Evolutionary conservation across 176 grass and related monocot species (phyloP).

Genomic region (Juncus inflexus): DNA sequence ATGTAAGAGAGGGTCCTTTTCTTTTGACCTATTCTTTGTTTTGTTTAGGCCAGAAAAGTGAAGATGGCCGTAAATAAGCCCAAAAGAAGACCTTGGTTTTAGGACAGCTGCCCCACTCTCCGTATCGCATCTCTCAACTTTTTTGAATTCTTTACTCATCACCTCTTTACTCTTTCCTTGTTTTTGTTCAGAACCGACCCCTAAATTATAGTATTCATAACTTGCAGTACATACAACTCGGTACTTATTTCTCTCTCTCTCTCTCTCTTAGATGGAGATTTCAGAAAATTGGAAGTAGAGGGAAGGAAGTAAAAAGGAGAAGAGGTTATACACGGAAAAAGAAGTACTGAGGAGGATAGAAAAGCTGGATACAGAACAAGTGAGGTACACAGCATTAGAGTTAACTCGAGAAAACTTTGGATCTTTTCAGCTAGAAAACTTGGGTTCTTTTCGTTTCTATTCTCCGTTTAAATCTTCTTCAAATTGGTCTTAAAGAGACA

Average conservation of each 20-base stretch:
- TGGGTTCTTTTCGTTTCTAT: slow-evolving; percentile 4
- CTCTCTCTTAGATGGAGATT: slow-evolving; percentile 16
- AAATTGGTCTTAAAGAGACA: slow-evolving; percentile 21
- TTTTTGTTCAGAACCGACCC: background rate
- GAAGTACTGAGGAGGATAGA: slow-evolving; percentile 1
- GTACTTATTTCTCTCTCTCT: slow-evolving; percentile 10
- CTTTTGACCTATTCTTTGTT: slow-evolving; percentile 22
- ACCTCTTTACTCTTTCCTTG: slow-evolving; percentile 8
- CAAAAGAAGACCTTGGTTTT: slow-evolving; percentile 1
- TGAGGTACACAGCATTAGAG: slow-evolving; percentile 7
- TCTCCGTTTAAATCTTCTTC: background rate
- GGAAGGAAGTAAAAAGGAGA: slow-evolving; percentile 18
- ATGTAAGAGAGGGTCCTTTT: slow-evolving; percentile 18
- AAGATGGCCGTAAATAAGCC: background rate
- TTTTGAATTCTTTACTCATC: slow-evolving; percentile 3
- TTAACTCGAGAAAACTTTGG: slow-evolving; percentile 10
- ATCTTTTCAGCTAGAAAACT: slow-evolving; percentile 4
- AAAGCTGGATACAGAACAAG: slow-evolving; percentile 20
- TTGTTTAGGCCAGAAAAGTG: background rate
- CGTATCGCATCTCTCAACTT: background rate
- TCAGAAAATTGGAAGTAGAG: slow-evolving; percentile 3
- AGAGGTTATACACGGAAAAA: background rate
- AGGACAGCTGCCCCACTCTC: background rate
- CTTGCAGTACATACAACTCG: background rate
- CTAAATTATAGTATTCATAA: slow-evolving; percentile 13